Evolutionary conservation across 2,329 filamentous ascomycete genomes (phyloP), one percentile per base, ranked within the genome.

Genomic region (Phoma sp.): DNA sequence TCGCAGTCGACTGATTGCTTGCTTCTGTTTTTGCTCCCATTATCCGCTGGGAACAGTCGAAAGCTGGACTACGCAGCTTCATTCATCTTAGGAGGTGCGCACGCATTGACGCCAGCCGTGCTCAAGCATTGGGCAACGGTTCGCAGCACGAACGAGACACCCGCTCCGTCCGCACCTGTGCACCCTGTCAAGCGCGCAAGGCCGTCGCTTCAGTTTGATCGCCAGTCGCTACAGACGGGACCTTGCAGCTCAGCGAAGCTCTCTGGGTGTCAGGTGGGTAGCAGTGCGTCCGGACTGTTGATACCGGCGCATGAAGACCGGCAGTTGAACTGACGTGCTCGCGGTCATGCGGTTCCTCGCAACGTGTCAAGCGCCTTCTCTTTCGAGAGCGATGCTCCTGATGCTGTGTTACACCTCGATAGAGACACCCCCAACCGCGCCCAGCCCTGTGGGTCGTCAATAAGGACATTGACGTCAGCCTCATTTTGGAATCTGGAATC

Each of bases 131-230:
- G 51, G 51, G 43, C 54, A 64, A 37, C 43, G 35, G 51, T 58
- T 60, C 41, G 60, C 49, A 58, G 53, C 51, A 43, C 40, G 37
- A 46, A 38, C 33, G 9, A 40, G 27, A 46, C 52, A 51, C 32
- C 51, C 43, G 43, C 47, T 25, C 52, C 45, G 50, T 51, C 59
- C 46, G 45, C 44, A 37, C 47, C 47, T 53, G 57, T 57, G 51
- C 56, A 57, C 51, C 62, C 56, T 67, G 61, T 63, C 64, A 61
- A 50, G 57, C 54, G 52, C 57, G 61, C 25, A 32, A 50, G 56
- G 44, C 62, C 51, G 52, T 55, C 44, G 51, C 55, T 48, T 55
- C 41, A 56, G 46, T 33, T 51, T 21, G 35, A 43, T 55, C 43
- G 43, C 45, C 49, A 32, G 35, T 49, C 46, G 48, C 55, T 27